phyloP scores from a whole-genome alignment of 75 land plant species.

The Picea glauca region DNA sequence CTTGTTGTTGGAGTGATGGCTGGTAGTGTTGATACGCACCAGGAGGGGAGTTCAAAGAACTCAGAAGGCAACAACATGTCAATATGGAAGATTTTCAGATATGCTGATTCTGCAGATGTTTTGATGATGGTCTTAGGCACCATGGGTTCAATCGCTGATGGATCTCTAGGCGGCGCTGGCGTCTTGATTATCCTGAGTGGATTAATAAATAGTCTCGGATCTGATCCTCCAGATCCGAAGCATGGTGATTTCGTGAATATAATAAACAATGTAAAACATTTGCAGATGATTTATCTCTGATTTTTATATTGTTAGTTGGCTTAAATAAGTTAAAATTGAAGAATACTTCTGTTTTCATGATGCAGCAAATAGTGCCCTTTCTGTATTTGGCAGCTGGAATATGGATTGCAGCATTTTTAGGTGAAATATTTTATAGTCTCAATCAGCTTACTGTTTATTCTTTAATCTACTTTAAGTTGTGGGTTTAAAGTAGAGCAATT shows the following conservation, averaged over 20 bases:
- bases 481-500: too few species aligned
- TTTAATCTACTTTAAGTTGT: too few species aligned
- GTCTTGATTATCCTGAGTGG: neutral
- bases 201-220: too few species aligned
- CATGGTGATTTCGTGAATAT: too few species aligned
- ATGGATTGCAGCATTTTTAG: constrained; percentile 24
- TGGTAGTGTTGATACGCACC: too few species aligned
- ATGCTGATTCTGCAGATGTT: constrained; percentile 38
- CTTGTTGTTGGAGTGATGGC: too few species aligned
- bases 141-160: constrained; percentile 38
- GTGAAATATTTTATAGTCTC: constrained; percentile 3
- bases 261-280: too few species aligned
- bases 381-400: constrained; percentile 30
- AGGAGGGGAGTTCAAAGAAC: neutral
- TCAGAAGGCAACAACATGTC: neutral
- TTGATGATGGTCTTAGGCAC: constrained; percentile 37
- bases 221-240: too few species aligned
- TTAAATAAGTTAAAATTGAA: too few species aligned
- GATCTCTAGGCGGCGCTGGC: neutral
- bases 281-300: too few species aligned
- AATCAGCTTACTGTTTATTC: neutral
- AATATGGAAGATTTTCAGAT: constrained; percentile 15
- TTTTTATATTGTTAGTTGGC: too few species aligned
- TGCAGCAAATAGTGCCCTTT: constrained; percentile 19
- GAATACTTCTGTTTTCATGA: neutral